Base-by-base conservation (phyloP, 352 stramenopile species). In the Thalassiosira mediterranea region DNA sequence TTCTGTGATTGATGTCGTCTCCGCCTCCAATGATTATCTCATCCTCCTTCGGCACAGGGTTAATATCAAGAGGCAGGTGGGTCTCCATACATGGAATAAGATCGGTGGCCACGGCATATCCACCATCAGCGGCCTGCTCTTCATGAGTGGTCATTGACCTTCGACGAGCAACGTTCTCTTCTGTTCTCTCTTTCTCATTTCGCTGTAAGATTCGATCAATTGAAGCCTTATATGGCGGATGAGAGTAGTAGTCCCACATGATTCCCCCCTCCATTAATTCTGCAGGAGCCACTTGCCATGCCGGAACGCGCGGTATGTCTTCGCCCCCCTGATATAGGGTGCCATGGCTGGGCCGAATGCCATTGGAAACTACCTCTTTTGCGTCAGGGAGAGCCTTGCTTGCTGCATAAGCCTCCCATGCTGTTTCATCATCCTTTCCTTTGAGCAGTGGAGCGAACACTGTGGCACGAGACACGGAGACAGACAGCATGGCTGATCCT, bases 161-260 rank as follows among this genome's bases (percentile, higher is more conserved):
- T n/a, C n/a, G n/a, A n/a, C n/a, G n/a, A n/a, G n/a, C n/a, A n/a
- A n/a, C n/a, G n/a, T n/a, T n/a, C n/a, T n/a, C n/a, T n/a, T n/a
- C n/a, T n/a, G n/a, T n/a, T n/a, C n/a, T n/a, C n/a, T n/a, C n/a
- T n/a, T n/a, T n/a, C n/a, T n/a, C n/a, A n/a, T n/a, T n/a, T n/a
- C n/a, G n/a, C n/a, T 64, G 15, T 8, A 68, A 34, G 44, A 70
- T 38, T 23, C 48, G 60, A 47, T 70, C 60, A 17, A 70, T 48
- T 17, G 60, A 13, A 32, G 31, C 28, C 13, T 29, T 38, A 40
- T 61, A 70, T 10, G 31, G 47, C 31, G 40, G 38, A 52, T 70
- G 32, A 17, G 49, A 52, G 28, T 70, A 70, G 19, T 53, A 58
- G 38, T 70, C 60, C 48, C 31, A 61, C 60, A 70, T 70, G 5